These are phyloP conservation scores for Pisolithus microcarpus DNA, from an alignment of 768 basidiomycete genomes.

Conservation along the genomic window DNA sequence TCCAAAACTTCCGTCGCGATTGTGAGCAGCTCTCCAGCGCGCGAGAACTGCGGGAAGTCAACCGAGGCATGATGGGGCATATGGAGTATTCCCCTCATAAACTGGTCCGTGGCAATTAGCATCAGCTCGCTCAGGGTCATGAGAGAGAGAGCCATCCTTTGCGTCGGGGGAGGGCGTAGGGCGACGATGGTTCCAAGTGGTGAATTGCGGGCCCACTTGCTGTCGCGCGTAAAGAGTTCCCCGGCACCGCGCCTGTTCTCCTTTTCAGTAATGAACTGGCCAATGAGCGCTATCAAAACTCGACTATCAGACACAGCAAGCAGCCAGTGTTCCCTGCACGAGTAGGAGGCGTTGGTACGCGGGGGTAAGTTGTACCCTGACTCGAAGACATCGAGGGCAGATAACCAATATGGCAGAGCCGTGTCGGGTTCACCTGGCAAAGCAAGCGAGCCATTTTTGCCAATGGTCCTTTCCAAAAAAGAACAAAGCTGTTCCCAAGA, in stretches of 20 bases:
- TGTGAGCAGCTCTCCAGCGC: constrained; percentile 53
- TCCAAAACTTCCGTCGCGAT: constrained; percentile 56
- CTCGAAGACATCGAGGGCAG: constrained; percentile 67
- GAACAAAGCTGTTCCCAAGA: constrained; percentile 58
- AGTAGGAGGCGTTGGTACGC: constrained; percentile 18
- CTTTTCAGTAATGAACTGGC: constrained; percentile 15
- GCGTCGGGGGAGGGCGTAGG: constrained; percentile 44
- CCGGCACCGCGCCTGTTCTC: background rate
- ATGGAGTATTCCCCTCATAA: constrained; percentile 61
- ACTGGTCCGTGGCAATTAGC: constrained; percentile 60
- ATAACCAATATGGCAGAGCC: constrained; percentile 53
- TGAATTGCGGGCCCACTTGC: constrained; percentile 44
- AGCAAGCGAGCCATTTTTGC: constrained; percentile 42
- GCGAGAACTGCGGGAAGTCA: constrained; percentile 35
- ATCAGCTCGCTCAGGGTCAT: constrained; percentile 46
- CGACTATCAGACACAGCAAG: constrained; percentile 65
- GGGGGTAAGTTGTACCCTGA: constrained; percentile 57
- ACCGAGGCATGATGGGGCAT: constrained; percentile 49
- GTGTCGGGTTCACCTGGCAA: constrained; percentile 47
- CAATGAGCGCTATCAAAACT: constrained; percentile 53
- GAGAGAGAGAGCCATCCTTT: constrained; percentile 38
- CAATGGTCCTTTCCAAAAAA: constrained; percentile 57
- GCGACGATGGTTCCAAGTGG: constrained; percentile 44
- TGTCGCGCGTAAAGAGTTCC: background rate
- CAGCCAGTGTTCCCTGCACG: constrained; percentile 51